phyloP scores from a whole-genome alignment of 2,329 filamentous ascomycete species.

The Lecanicillium sp. region DNA sequence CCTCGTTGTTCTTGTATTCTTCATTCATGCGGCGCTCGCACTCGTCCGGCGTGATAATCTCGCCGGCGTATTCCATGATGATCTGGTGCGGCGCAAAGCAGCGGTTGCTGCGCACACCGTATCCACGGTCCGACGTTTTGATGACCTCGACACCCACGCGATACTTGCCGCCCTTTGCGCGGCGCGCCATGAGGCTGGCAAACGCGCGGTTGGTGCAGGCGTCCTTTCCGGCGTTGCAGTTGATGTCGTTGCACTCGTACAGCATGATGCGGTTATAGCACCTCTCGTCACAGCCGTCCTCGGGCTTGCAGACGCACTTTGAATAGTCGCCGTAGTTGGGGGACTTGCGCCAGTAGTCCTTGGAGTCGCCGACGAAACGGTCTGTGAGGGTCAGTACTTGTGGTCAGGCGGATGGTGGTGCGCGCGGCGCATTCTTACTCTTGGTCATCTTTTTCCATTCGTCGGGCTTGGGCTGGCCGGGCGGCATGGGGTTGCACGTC shows the following conservation, averaged over 20 bases:
- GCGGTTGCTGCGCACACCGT: slow-evolving; percentile 85
- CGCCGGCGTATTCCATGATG: slow-evolving; percentile 96
- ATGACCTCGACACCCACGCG: slow-evolving; percentile 92
- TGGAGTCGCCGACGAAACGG: slow-evolving; percentile 82
- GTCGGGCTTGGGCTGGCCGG: slow-evolving; percentile 83
- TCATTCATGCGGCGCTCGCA: slow-evolving; percentile 91
- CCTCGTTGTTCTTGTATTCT: slow-evolving; percentile 88
- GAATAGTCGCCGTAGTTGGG: slow-evolving; percentile 69
- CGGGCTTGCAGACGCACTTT: slow-evolving; percentile 69
- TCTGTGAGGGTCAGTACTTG: slow-evolving; percentile 48
- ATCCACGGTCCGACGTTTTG: slow-evolving; percentile 81
- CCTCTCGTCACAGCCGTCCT: slow-evolving; percentile 77
- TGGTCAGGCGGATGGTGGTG: neutral
- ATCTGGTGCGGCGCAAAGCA: slow-evolving; percentile 86
- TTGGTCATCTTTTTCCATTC: slow-evolving; percentile 90
- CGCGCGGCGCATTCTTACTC: slow-evolving; percentile 51
- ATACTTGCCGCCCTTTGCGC: slow-evolving; percentile 74
- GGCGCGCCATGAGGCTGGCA: slow-evolving; percentile 67
- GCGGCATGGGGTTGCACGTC: slow-evolving; percentile 79
- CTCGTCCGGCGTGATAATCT: slow-evolving; percentile 93
- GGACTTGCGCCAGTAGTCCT: slow-evolving; percentile 72
- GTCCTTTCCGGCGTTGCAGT: slow-evolving; percentile 73
- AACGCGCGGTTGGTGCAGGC: slow-evolving; percentile 84
- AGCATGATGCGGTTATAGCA: slow-evolving; percentile 97
- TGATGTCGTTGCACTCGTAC: slow-evolving; percentile 88